These are phyloP conservation scores for Salvia miltiorrhiza DNA, from an alignment of 257 asterid species.

Conservation along the genomic window DNA sequence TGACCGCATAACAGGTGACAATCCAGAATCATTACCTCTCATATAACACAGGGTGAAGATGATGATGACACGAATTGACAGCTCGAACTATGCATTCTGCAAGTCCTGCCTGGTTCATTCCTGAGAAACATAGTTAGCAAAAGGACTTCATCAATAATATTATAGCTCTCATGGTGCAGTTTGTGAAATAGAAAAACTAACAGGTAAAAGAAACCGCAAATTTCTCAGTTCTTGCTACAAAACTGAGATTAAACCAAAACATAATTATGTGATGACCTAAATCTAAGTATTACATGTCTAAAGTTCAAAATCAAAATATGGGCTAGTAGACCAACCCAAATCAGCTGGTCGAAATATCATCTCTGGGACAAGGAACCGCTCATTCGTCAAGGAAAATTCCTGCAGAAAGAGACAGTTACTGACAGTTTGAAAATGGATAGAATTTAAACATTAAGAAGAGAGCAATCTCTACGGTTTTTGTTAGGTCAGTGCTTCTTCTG, in stretches of 20 bases:
- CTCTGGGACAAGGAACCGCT: constrained; percentile 94
- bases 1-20: not conserved
- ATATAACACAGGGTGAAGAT: constrained; percentile 91
- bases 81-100: constrained; percentile 93
- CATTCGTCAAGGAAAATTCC: constrained; percentile 93
- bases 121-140: constrained; percentile 36
- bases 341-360: constrained; percentile 96
- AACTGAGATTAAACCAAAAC: not conserved
- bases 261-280: not conserved
- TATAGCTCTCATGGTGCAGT: too few relatives aligned
- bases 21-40: constrained; percentile 56
- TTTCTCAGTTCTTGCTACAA: not conserved
- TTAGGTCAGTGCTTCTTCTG: constrained; percentile 49
- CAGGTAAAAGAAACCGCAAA: too few relatives aligned
- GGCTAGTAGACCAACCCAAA: constrained; percentile 52
- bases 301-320: constrained; percentile 11
- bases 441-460: constrained; percentile 11
- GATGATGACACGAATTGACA: constrained; percentile 80
- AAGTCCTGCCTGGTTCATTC: constrained; percentile 96
- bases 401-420: constrained; percentile 28
- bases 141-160: not conserved
- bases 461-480: constrained; percentile 51
- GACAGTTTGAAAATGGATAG: not conserved
- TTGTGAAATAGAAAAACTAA: too few relatives aligned
- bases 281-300: not conserved